phyloP scores from a whole-genome alignment of 2,329 filamentous ascomycete species.

The Arthrobotrys conoides region DNA sequence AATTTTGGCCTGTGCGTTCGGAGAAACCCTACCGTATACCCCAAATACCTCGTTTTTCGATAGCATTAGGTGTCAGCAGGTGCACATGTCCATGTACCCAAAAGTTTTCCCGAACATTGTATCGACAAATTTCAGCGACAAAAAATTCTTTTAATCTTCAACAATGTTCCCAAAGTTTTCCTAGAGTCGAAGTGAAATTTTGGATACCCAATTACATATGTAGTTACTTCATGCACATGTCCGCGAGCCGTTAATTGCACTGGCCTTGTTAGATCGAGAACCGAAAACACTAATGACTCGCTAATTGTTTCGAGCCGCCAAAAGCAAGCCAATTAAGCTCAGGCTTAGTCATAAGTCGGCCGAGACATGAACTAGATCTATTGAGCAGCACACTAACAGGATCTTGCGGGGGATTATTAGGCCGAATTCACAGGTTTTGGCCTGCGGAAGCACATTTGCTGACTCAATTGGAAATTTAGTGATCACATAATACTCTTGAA shows the following conservation, averaged over 20 bases:
- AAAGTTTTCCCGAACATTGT: neutral
- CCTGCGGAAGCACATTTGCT: neutral
- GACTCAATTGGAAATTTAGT: neutral
- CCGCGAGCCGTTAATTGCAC: no score
- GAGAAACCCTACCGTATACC: constrained; percentile 50
- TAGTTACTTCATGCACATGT: no score
- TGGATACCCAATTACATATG: no score
- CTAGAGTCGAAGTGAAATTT: neutral
- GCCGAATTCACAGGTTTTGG: neutral
- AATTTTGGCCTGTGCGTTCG: constrained; percentile 48
- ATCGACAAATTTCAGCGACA: no score
- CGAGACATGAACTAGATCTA: neutral
- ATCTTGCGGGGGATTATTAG: constrained; percentile 12
- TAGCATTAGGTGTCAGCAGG: constrained; percentile 1
- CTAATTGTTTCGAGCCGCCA: constrained; percentile 2
- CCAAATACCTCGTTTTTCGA: neutral
- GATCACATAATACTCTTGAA: constrained; percentile 6
- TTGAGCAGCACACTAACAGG: neutral
- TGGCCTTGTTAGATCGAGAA: neutral
- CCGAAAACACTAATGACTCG: constrained; percentile 6
- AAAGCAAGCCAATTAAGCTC: constrained; percentile 1
- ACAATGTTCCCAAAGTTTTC: neutral
- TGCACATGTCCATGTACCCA: no score
- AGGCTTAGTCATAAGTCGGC: constrained; percentile 23
- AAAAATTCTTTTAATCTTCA: no score